A percentile compares a stretch with the other conserved stretches of the same genome.
Evolutionary conservation across 305 asterid species (phyloP).

Genomic region (Fraxinus latifolia): DNA sequence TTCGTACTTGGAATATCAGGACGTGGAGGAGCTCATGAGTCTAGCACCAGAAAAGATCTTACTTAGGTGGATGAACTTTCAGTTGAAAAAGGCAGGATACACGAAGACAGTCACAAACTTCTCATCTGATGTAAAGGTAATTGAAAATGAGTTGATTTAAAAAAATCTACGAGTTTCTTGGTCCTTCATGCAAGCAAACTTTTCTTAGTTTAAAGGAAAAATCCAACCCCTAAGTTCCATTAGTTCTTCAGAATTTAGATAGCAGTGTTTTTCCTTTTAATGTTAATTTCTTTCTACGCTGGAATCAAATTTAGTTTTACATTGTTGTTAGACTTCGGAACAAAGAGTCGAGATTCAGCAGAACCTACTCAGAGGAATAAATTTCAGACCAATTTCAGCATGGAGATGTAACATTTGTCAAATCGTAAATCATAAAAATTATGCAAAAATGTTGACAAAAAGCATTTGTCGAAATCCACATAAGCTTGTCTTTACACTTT

Average conservation of each 20-base stretch:
- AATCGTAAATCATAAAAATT: neutral
- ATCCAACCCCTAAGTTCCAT: neutral
- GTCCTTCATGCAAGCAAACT: neutral
- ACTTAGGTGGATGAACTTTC: slow-evolving; percentile 96
- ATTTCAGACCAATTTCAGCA: neutral
- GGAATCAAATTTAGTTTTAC: neutral
- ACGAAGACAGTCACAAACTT: slow-evolving; percentile 70
- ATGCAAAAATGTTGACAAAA: neutral
- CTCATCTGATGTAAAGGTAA: slow-evolving; percentile 92
- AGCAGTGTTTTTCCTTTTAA: neutral
- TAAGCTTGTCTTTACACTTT: neutral
- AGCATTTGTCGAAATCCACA: neutral
- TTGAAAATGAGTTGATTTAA: slow-evolving; percentile 13
- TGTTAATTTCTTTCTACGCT: neutral
- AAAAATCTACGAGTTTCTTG: neutral
- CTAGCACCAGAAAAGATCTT: slow-evolving; percentile 81
- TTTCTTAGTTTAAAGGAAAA: neutral
- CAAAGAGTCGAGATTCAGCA: neutral
- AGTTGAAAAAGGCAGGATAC: slow-evolving; percentile 79
- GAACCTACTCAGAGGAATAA: neutral
- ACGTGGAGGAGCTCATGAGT: slow-evolving; percentile 88
- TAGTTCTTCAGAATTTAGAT: neutral
- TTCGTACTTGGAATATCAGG: slow-evolving; percentile 43
- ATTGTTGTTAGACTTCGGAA: neutral
- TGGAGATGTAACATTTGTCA: neutral